Percentiles rank a stretch among this genome's conserved stretches.
phyloP scores from a whole-genome alignment of 73 alveolate genomes.

The Paramecium tetraurelia region DNA sequence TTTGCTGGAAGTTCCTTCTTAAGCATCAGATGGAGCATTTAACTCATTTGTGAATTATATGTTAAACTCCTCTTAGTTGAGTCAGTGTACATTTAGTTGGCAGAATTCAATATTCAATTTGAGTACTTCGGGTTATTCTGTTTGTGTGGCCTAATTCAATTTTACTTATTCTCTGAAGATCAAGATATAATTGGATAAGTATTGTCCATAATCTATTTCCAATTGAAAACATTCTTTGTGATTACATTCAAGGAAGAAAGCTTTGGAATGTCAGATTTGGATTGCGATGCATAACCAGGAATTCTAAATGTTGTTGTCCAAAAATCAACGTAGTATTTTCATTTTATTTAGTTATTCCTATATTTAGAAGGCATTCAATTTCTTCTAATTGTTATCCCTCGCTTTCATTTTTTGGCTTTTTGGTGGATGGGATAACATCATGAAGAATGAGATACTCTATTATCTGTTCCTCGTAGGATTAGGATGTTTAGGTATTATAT shows the following conservation, averaged over 20 bases:
- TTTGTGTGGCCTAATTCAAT: background rate
- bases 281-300: constrained; percentile 30
- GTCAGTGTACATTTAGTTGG: background rate
- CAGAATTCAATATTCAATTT: background rate
- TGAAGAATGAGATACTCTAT: background rate
- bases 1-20: background rate
- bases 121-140: background rate
- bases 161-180: background rate
- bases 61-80: background rate
- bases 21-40: background rate
- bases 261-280: constrained; percentile 21
- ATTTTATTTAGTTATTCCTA: background rate
- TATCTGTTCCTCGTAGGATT: background rate
- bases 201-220: background rate
- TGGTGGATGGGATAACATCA: background rate
- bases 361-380: background rate
- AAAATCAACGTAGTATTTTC: background rate
- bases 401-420: background rate
- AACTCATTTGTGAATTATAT: background rate
- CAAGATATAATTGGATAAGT: background rate
- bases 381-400: background rate
- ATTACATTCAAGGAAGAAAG: background rate
- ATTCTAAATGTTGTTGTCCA: background rate
- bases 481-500: background rate
- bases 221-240: background rate